Conservation (phyloP, 495 filamentous ascomycete species). For the Penicillium diatomitis region DNA sequence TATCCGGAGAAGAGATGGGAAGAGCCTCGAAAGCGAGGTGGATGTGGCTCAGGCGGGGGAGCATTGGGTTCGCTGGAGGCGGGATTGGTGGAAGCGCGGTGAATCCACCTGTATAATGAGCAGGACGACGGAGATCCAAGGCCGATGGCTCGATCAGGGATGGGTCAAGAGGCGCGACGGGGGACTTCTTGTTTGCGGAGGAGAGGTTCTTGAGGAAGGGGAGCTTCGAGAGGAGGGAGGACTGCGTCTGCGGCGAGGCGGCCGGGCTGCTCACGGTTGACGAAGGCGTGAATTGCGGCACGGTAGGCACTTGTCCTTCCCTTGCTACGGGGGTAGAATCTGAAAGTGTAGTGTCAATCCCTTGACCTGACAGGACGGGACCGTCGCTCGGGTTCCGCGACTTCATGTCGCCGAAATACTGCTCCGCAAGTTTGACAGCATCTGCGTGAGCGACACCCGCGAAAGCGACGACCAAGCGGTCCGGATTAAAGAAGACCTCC, state of each 20-base stretch:
- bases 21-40: conserved; percentile 95
- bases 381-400: conserved; percentile 27
- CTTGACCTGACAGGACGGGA: conserved; percentile 47
- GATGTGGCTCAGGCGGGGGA: conserved; percentile 80
- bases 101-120: conserved; percentile 92
- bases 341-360: conserved; percentile 46
- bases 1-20: conserved; percentile 79
- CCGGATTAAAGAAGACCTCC: conserved; percentile 74
- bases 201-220: conserved; percentile 92
- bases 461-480: conserved; percentile 89
- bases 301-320: conserved; percentile 30
- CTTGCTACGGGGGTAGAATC: conserved; percentile 34
- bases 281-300: conserved; percentile 33
- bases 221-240: conserved; percentile 66
- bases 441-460: conserved; percentile 78
- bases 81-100: conserved; percentile 74
- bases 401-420: conserved; percentile 89
- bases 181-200: conserved; percentile 51
- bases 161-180: conserved; percentile 40
- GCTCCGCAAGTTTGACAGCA: conserved; percentile 69
- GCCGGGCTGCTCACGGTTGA: conserved; percentile 30
- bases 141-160: conserved; percentile 36
- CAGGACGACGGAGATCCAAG: conserved; percentile 51
- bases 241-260: conserved; percentile 33
- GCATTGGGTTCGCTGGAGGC: conserved; percentile 62